Evolutionary conservation across 257 asterid genomes (phyloP), one percentile per base, ranked within the genome.

Genomic region (Ocimum tenuiflorum): DNA sequence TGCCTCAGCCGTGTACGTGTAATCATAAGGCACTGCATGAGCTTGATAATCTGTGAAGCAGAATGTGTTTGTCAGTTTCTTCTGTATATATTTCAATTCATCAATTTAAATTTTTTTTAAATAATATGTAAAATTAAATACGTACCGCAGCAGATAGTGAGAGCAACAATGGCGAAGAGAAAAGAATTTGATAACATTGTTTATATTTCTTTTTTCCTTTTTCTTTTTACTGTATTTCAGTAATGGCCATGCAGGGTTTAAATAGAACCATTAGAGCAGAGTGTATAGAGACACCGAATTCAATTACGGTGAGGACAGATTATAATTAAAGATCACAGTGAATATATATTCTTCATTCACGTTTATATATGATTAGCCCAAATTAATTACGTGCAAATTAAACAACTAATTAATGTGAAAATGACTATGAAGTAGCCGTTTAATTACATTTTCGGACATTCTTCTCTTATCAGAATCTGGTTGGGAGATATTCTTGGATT

Each of bases 1-100:
- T 71, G 63, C 94, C 91, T 88, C 82, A 0, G 41, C 29, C 18
- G 80, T 79, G 83, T 36, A 86, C 11, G 82, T 46, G 55, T 80
- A 39, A 14, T 88, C 85, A 19, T 84, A 86, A 7, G 82, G 73
- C 60, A 79, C 72, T 1, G 82, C 94, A 20, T 60, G 14, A 6
- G 66, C 78, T 65, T 71, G 59, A 67, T n/a, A 33, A 38, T 71
- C 86, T 84, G 75, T 23, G 6, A 14, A 59, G 27, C 12, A 68
- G 7, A 62, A 29, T 35, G 33, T 27, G n/a, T 31, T 5, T n/a
- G 18, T 58, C 14, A 65, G 36, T 49, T 10, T 64, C n/a, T 29
- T 6, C 8, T 49, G 31, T 9, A 20, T 27, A 1, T 27, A 27
- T 29, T 55, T 14, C n/a, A 55, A 7, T 55, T 18, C 3, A 22